Base-by-base conservation (phyloP, 768 basidiomycete species). In the Auricularia sp. region DNA sequence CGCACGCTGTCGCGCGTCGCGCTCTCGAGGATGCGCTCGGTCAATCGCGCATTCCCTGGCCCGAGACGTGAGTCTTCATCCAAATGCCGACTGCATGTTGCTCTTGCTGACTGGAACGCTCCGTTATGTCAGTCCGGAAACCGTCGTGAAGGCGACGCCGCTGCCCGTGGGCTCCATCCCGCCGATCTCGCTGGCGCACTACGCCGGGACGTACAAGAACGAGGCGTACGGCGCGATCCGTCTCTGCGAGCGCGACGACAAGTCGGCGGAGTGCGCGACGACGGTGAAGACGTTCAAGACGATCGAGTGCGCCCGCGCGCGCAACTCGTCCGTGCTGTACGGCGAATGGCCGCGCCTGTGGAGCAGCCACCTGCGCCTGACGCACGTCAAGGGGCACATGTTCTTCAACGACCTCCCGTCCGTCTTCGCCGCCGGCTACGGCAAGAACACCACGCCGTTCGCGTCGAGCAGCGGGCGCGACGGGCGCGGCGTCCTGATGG, bases 211-310 rank as follows among this genome's bases (percentile, higher is more conserved):
- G 0, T 82, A 80, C 67, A 10, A 61, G 2, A 70, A 76, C 62
- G 69, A 74, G 1, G 78, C 78, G 11, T 81, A 81, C 44, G 77
- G 76, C 47, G 62, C 71, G 2, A 64, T 80, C 56, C 74, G 73
- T 2, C 71, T 81, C 18, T 81, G 80, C 62, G 67, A 73, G 45
- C 68, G 74, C 0, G 54, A 64, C 7, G 68, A 70, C 65, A 39
- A 54, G 7, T 74, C 75, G 1, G 39, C 67, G 2, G 67, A 70
- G 24, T 75, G 74, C 61, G 42, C 67, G 59, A 14, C 37, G 21
- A 71, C 76, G n/a, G 68, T 69, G 16, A 67, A 68, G 7, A 68
- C 74, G 24, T 79, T 78, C 64, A 14, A 70, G 18, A 35, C 65
- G 7, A 67, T 76, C 16, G 73, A 76, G n/a, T 5, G 67, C 33